Percentiles rank a stretch among this genome's conserved stretches.
Evolutionary conservation across 306 rosid species (phyloP).

Genomic region (Cicer yamashitae): DNA sequence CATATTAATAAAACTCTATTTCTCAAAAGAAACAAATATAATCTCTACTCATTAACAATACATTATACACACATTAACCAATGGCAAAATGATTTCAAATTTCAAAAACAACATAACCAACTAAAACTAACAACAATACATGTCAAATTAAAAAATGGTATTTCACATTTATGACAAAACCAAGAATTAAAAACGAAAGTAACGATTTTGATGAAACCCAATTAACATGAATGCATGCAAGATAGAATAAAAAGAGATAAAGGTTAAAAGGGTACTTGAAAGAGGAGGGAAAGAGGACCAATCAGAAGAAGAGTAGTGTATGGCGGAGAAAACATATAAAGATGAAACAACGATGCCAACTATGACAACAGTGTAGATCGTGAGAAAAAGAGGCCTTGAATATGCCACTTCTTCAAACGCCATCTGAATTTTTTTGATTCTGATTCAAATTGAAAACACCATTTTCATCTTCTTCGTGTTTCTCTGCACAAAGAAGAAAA

Average conservation of each 20-base stretch:
- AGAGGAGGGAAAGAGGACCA: constrained; percentile 48
- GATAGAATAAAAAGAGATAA: constrained; percentile 4
- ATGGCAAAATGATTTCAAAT: constrained; percentile 13
- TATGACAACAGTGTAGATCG: constrained; percentile 65
- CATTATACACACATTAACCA: constrained; percentile 2
- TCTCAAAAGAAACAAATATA: not conserved
- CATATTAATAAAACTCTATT: not conserved
- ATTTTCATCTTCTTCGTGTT: not conserved
- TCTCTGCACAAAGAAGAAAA: not conserved
- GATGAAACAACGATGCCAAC: constrained; percentile 72
- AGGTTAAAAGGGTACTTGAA: constrained; percentile 48
- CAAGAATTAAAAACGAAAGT: constrained; percentile 33
- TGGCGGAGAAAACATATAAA: constrained; percentile 73
- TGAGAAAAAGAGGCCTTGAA: constrained; percentile 72
- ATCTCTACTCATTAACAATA: not conserved
- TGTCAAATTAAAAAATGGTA: constrained; percentile 30
- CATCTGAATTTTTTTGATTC: constrained; percentile 14
- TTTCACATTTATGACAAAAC: constrained; percentile 27
- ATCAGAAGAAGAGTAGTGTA: constrained; percentile 50
- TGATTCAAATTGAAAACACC: not conserved
- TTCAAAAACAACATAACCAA: constrained; percentile 12
- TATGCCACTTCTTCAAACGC: constrained; percentile 61
- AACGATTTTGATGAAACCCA: constrained; percentile 3
- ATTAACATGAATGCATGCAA: not conserved
- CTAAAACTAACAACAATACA: constrained; percentile 7